These are phyloP conservation scores for Kwoniella sp. DNA, from an alignment of 768 basidiomycete species.

Conservation along the genomic window DNA sequence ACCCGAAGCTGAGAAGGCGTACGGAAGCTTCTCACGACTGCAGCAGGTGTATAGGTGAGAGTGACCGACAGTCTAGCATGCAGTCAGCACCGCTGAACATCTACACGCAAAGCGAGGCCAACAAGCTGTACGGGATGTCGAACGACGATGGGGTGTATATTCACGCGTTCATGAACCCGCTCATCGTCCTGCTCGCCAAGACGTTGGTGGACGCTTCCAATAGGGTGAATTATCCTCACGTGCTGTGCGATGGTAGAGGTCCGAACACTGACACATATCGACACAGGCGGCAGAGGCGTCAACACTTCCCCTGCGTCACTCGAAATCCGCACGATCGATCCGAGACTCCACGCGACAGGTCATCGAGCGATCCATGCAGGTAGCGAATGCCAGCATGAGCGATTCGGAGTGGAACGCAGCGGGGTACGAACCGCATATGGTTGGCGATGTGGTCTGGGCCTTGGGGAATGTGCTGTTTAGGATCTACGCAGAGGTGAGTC, in stretches of 20 bases:
- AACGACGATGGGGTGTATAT: constrained; percentile 21
- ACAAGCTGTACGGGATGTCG: constrained; percentile 31
- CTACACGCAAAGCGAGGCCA: constrained; percentile 24
- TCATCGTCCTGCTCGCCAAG: constrained; percentile 23
- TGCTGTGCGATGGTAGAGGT: too few relatives aligned
- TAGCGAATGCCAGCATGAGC: constrained; percentile 17
- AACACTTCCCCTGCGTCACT: constrained; percentile 22
- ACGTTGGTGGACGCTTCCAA: constrained; percentile 9
- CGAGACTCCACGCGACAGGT: constrained; percentile 34
- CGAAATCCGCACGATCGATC: constrained; percentile 32
- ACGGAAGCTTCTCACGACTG: constrained; percentile 17
- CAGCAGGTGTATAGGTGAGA: constrained; percentile 25
- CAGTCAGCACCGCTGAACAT: neutral
- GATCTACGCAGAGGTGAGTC: constrained; percentile 38
- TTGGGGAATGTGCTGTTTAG: constrained; percentile 38
- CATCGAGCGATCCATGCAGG: constrained; percentile 35
- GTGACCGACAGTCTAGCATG: neutral
- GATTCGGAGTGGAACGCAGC: constrained; percentile 23
- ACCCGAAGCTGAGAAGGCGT: constrained; percentile 1
- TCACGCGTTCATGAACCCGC: constrained; percentile 30
- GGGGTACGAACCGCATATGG: constrained; percentile 7
- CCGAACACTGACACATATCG: neutral
- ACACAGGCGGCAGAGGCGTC: constrained; percentile 28
- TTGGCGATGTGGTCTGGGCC: constrained; percentile 35
- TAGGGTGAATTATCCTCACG: constrained; percentile 3